phyloP scores from a whole-genome alignment of 1,284 basidiomycete genomes.

The Peniophora sp. region DNA sequence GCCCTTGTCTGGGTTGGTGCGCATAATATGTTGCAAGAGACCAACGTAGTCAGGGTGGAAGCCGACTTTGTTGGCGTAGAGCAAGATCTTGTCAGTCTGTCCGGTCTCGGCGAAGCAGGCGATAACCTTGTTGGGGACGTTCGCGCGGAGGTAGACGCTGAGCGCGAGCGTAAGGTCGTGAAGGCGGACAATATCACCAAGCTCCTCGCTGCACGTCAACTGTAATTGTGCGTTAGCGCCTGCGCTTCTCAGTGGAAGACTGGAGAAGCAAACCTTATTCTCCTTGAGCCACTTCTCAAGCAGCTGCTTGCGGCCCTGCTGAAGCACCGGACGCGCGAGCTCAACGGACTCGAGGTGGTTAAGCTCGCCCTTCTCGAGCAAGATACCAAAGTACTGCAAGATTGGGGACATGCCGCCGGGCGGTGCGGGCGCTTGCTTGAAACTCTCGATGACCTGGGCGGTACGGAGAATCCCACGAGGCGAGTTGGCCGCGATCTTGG shows the following conservation, averaged over 20 bases:
- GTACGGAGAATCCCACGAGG: conserved; percentile 95
- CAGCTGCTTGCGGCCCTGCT: conserved; percentile 95
- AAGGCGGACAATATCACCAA: conserved; percentile 93
- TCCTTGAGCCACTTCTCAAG: conserved; percentile 99
- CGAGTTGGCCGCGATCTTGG: conserved; percentile 97
- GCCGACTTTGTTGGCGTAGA: conserved; percentile 97
- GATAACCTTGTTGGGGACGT: conserved; percentile 97
- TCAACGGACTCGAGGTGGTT: conserved; percentile 97
- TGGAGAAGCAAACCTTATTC: conserved; percentile 69
- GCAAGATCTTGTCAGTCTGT: conserved; percentile 96
- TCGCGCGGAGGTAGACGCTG: conserved; percentile 96
- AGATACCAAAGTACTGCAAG: conserved; percentile 96
- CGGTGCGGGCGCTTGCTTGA: conserved; percentile 91
- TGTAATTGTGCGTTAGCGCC: conserved; percentile 20
- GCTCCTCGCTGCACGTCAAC: conserved; percentile 98
- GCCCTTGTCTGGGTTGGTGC: conserved; percentile 95
- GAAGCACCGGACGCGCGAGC: conserved; percentile 91
- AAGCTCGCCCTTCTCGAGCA: conserved; percentile 95
- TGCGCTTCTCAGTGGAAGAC: not conserved
- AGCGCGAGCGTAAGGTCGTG: conserved; percentile 99
- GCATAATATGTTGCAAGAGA: conserved; percentile 96
- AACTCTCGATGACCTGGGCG: conserved; percentile 92
- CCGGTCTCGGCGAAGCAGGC: conserved; percentile 99
- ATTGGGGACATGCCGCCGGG: conserved; percentile 94
- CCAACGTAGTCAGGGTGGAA: conserved; percentile 93